Evolutionary conservation across 371 early-diverging fungal genomes (phyloP).

Genomic region (Conidiobolus incongruus): DNA sequence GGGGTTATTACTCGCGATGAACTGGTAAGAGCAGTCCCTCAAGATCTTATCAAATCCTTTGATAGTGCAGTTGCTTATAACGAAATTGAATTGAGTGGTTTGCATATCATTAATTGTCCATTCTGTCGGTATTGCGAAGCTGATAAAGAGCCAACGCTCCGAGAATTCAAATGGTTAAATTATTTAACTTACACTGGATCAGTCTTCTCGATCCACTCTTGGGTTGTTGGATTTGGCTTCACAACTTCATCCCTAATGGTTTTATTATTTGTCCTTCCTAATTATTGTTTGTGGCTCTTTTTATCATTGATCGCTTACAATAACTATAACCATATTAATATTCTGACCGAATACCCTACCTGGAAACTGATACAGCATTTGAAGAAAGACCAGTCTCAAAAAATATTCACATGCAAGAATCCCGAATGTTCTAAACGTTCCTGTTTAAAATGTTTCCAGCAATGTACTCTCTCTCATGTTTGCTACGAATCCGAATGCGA

Average conservation of each 20-base stretch:
- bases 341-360: neutral
- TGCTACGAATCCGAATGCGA: conserved; percentile 30
- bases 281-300: neutral
- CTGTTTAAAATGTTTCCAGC: conserved; percentile 20
- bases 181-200: neutral
- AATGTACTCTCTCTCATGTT: conserved; percentile 20
- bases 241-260: neutral
- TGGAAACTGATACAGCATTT: no score
- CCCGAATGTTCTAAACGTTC: conserved; percentile 17
- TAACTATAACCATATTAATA: no score
- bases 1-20: conserved; percentile 10
- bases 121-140: conserved; percentile 23
- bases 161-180: conserved; percentile 1
- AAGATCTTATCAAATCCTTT: conserved; percentile 16
- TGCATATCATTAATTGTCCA: conserved; percentile 19
- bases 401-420: conserved; percentile 21
- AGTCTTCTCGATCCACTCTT: neutral
- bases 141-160: conserved; percentile 14
- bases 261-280: neutral
- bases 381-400: neutral
- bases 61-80: conserved; percentile 15
- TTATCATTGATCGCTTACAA: neutral
- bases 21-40: conserved; percentile 10
- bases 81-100: conserved; percentile 7
- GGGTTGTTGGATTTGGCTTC: neutral